Evolutionary conservation across 2,329 filamentous ascomycete species (phyloP).

Genomic region (Phialocephala subalpina): DNA sequence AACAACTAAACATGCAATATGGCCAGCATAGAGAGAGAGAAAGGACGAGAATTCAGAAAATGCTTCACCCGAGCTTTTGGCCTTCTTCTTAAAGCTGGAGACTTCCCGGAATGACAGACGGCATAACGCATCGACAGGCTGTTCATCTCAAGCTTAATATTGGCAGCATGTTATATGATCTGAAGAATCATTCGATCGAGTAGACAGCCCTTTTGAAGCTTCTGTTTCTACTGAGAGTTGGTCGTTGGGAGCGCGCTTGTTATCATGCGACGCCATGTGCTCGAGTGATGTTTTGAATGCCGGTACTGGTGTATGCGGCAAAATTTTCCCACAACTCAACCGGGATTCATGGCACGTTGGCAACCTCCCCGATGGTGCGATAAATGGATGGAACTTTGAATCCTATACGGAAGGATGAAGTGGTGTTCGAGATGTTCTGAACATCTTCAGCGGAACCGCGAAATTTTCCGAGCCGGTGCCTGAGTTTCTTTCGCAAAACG

Average conservation of each 20-base stretch:
- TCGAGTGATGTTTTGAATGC: constrained; percentile 16
- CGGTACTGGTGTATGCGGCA: constrained; percentile 8
- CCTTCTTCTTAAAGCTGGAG: constrained; percentile 10
- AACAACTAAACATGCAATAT: constrained; percentile 2
- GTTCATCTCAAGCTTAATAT: constrained; percentile 17
- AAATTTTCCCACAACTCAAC: not conserved
- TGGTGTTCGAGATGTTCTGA: constrained; percentile 2
- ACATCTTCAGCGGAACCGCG: not conserved
- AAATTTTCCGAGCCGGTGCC: not conserved
- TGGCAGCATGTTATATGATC: not conserved
- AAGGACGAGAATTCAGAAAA: constrained; percentile 11
- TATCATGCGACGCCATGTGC: constrained; percentile 11
- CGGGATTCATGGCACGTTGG: not conserved
- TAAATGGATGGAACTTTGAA: not conserved
- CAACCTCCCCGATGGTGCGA: not conserved
- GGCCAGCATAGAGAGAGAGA: constrained; percentile 10
- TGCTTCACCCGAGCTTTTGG: not conserved
- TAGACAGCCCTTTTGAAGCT: not conserved
- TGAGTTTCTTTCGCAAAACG: constrained; percentile 1
- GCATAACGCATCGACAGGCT: constrained; percentile 15
- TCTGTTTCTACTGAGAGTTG: not conserved
- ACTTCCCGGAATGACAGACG: not conserved
- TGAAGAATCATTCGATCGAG: constrained; percentile 15
- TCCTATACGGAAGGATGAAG: too few species aligned
- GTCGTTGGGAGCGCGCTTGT: not conserved